Conservation (phyloP, 306 rosid genomes). For the Rosa rugosa region DNA sequence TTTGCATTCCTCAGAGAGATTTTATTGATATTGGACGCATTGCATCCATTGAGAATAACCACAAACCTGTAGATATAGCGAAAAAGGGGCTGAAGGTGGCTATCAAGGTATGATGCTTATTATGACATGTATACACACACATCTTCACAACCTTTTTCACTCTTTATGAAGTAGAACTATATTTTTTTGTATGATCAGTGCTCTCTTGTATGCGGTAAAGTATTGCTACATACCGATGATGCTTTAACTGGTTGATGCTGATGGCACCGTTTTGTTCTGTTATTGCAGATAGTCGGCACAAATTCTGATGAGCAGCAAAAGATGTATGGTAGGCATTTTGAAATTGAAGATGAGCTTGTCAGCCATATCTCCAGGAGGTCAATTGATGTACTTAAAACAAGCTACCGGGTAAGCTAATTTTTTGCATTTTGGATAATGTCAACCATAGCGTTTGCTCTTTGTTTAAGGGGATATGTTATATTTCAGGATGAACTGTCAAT, state of each 20-base stretch:
- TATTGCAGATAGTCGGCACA: constrained; percentile 69
- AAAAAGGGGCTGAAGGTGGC: constrained; percentile 89
- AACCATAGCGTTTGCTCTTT: not conserved
- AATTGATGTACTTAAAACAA: constrained; percentile 74
- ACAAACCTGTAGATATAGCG: constrained; percentile 84
- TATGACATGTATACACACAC: not conserved
- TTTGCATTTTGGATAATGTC: not conserved
- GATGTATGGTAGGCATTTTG: constrained; percentile 96
- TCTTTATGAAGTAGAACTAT: not conserved
- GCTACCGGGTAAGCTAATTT: constrained; percentile 71
- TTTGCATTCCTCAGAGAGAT: constrained; percentile 84
- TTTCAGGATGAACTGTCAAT: constrained; percentile 66
- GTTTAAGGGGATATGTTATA: constrained; percentile 6
- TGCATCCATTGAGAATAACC: constrained; percentile 85
- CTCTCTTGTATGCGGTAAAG: not conserved
- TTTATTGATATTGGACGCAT: constrained; percentile 84
- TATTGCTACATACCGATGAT: too few relatives aligned
- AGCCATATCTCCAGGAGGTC: constrained; percentile 87
- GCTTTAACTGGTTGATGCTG: not conserved
- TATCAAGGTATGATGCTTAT: constrained; percentile 65
- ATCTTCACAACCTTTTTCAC: not conserved
- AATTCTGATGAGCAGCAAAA: constrained; percentile 92
- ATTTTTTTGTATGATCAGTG: not conserved
- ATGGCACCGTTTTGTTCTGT: constrained; percentile 10
- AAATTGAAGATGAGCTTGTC: constrained; percentile 87